phyloP scores from a whole-genome alignment of 176 grass and related monocot species.

The Zea luxurians region DNA sequence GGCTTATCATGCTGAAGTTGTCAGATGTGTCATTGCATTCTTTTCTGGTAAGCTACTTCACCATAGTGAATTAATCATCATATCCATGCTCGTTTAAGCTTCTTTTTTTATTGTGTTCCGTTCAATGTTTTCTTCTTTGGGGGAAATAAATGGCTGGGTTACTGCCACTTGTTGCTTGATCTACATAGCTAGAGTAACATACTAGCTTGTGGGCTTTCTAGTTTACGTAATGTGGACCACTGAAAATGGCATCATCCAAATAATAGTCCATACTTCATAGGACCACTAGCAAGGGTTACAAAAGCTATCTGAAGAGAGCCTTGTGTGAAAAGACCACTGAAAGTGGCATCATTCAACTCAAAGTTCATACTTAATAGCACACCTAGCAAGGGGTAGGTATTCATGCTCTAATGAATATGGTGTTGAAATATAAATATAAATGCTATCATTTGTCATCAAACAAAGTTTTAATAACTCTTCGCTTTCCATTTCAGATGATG shows the following conservation, averaged over 20 bases:
- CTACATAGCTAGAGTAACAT: neutral
- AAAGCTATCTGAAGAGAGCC: neutral
- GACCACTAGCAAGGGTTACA: neutral
- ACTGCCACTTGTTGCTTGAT: constrained; percentile 5
- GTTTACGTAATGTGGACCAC: neutral
- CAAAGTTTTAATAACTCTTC: constrained; percentile 13
- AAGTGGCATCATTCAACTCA: neutral
- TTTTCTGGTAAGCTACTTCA: constrained; percentile 73
- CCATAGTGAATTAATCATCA: constrained; percentile 4
- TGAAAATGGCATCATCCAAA: neutral
- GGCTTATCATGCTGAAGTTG: constrained; percentile 59
- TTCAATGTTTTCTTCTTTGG: constrained; percentile 12
- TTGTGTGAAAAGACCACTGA: neutral
- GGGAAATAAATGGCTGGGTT: constrained; percentile 1
- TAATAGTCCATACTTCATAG: neutral
- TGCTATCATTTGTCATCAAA: constrained; percentile 13
- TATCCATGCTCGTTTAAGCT: constrained; percentile 26
- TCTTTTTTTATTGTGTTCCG: constrained; percentile 1
- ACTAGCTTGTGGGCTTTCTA: constrained; percentile 19
- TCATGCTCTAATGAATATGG: constrained; percentile 5
- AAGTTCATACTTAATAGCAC: neutral
- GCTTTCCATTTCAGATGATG: constrained; percentile 56
- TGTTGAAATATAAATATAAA: constrained; percentile 24
- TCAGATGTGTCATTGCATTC: constrained; percentile 68
- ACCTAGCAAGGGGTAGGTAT: neutral